A percentile compares a stretch with the other conserved stretches of the same genome.
Evolutionary conservation across 306 rosid genomes (phyloP).

Genomic region (Betula pendula): DNA sequence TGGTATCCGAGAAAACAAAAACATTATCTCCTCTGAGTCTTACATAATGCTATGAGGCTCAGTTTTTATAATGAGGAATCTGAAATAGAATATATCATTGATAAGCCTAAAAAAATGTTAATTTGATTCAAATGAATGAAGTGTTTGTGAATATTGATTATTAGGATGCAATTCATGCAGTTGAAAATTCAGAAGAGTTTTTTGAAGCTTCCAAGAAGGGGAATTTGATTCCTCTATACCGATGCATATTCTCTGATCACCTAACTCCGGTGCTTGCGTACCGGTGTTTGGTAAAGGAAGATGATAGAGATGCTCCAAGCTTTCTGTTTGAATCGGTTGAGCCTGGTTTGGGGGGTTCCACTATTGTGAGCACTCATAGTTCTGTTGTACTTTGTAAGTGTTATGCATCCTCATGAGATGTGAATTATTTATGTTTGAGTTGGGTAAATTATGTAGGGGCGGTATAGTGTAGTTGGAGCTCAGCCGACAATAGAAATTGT

Average conservation of each 20-base stretch:
- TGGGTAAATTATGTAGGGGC: conserved; percentile 54
- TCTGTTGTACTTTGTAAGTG: not conserved
- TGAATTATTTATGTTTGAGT: conserved; percentile 7
- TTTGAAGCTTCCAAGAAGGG: conserved; percentile 78
- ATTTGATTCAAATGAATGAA: not conserved
- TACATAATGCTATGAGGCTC: not conserved
- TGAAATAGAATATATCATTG: not conserved
- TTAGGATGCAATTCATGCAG: conserved; percentile 39
- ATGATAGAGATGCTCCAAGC: conserved; percentile 95
- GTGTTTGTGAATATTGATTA: not conserved
- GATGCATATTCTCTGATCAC: conserved; percentile 85
- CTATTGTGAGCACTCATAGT: conserved; percentile 47
- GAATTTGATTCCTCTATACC: conserved; percentile 75
- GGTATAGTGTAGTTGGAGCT: conserved; percentile 88
- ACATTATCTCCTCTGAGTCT: not conserved
- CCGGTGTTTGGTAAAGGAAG: conserved; percentile 95
- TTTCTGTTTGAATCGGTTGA: conserved; percentile 88
- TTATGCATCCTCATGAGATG: conserved; percentile 1
- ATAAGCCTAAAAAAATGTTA: not conserved
- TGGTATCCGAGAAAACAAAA: not conserved
- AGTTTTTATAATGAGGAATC: not conserved
- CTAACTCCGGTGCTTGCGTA: conserved; percentile 94
- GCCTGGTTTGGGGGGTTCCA: conserved; percentile 71
- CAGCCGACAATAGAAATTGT: conserved; percentile 92
- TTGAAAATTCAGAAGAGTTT: conserved; percentile 60